Percentiles rank a stretch among this genome's conserved stretches.
phyloP scores from a whole-genome alignment of 2,329 filamentous ascomycete species.

The Aureobasidium melanogenum region DNA sequence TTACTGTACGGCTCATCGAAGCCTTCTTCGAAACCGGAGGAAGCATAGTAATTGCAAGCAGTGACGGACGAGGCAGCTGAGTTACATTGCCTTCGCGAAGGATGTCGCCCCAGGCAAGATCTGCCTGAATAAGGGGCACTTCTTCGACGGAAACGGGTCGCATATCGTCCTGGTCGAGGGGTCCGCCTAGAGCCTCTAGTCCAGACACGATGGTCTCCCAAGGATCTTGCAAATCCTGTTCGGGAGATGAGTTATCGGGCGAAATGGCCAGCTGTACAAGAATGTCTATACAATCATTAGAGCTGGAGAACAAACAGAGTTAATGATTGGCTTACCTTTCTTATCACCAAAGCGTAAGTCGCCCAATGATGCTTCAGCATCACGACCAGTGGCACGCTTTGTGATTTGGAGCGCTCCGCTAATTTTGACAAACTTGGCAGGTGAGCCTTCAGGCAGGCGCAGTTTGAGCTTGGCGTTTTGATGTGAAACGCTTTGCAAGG shows the following conservation, averaged over 20 bases:
- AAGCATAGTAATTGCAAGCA: constrained; percentile 92
- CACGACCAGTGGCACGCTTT: constrained; percentile 86
- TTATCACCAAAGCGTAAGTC: constrained; percentile 95
- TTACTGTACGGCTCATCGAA: constrained; percentile 28
- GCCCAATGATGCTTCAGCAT: constrained; percentile 85
- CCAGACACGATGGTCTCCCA: constrained; percentile 98
- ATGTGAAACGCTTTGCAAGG: constrained; percentile 89
- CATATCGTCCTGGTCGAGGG: constrained; percentile 77
- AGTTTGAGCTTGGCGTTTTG: constrained; percentile 97
- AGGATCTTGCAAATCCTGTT: constrained; percentile 81
- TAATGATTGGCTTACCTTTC: constrained; percentile 44
- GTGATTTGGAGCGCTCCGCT: constrained; percentile 93
- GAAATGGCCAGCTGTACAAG: constrained; percentile 89
- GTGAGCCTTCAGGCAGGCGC: constrained; percentile 87
- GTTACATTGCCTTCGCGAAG: constrained; percentile 78
- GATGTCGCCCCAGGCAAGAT: constrained; percentile 88
- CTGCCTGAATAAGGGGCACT: constrained; percentile 87
- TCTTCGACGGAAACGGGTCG: constrained; percentile 83
- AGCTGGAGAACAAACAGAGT: background rate
- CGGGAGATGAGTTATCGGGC: constrained; percentile 72
- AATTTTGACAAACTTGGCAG: constrained; percentile 97
- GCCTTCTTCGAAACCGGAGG: constrained; percentile 46
- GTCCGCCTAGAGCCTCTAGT: constrained; percentile 82
- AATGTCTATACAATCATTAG: constrained; percentile 36
- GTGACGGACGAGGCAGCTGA: constrained; percentile 78